These are phyloP conservation scores for Boletus rex-veris DNA, from an alignment of 768 basidiomycete species.

Conservation along the genomic window DNA sequence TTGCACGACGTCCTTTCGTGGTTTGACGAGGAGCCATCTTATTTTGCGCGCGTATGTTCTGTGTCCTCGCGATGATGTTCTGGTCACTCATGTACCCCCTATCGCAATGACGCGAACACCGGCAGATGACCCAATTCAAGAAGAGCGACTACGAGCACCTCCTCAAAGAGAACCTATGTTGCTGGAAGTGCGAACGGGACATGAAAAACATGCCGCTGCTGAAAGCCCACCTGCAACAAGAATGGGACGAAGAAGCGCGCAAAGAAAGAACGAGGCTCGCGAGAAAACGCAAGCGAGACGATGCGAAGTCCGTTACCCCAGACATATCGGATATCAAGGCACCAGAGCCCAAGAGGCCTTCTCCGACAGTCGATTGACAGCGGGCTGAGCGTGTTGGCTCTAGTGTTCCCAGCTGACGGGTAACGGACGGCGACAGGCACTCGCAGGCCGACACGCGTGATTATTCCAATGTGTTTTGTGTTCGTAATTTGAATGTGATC, in stretches of 20 bases:
- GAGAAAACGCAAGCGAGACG: slow-evolving; percentile 39
- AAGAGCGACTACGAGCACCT: slow-evolving; percentile 56
- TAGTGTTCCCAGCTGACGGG: neutral
- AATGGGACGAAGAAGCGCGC: slow-evolving; percentile 55
- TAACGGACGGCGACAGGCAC: neutral
- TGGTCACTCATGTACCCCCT: neutral
- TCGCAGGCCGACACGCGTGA: neutral
- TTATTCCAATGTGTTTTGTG: neutral
- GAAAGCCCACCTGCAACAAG: slow-evolving; percentile 71
- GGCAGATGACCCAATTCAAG: slow-evolving; percentile 53
- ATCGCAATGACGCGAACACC: neutral
- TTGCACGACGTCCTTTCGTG: slow-evolving; percentile 75
- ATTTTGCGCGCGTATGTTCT: slow-evolving; percentile 46
- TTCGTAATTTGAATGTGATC: slow-evolving; percentile 6
- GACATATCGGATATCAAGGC: slow-evolving; percentile 1
- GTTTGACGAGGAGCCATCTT: slow-evolving; percentile 66
- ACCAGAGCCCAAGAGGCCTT: slow-evolving; percentile 14
- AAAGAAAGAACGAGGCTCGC: slow-evolving; percentile 40
- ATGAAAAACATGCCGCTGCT: slow-evolving; percentile 72
- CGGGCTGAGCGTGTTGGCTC: neutral
- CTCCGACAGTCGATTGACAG: slow-evolving; percentile 5
- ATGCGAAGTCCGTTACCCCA: neutral
- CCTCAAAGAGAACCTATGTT: slow-evolving; percentile 63
- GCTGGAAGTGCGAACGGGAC: slow-evolving; percentile 63
- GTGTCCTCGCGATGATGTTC: neutral